Conservation (phyloP, 345 rosid genomes). For the Durio zibethinus region DNA sequence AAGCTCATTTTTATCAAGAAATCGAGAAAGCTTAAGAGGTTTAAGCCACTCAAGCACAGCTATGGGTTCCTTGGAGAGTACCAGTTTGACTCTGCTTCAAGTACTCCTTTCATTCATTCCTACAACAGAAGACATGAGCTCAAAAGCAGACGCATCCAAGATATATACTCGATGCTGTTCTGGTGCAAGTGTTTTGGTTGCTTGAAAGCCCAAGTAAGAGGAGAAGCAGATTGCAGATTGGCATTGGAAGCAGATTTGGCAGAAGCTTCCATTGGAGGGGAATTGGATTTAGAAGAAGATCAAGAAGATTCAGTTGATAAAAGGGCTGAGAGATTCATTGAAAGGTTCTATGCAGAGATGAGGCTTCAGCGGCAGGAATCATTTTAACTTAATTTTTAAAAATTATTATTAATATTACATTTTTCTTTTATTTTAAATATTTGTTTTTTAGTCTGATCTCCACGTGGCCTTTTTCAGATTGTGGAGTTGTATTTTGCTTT, state of each 20-base stretch:
- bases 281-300: slow-evolving; percentile 22
- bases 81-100: slow-evolving; percentile 47
- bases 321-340: slow-evolving; percentile 75
- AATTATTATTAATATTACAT: not conserved
- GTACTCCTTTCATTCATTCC: slow-evolving; percentile 28
- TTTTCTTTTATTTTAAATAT: not conserved
- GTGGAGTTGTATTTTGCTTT: too few species aligned
- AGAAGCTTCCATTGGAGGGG: slow-evolving; percentile 14
- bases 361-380: slow-evolving; percentile 55
- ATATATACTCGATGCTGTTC: slow-evolving; percentile 25
- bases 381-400: not conserved
- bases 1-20: slow-evolving; percentile 25
- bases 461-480: too few species aligned
- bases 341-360: slow-evolving; percentile 59
- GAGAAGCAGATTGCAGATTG: slow-evolving; percentile 15
- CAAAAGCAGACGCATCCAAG: slow-evolving; percentile 3
- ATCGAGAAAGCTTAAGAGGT: slow-evolving; percentile 18
- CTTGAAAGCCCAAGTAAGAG: slow-evolving; percentile 7
- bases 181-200: slow-evolving; percentile 43
- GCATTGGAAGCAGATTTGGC: slow-evolving; percentile 29
- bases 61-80: slow-evolving; percentile 32
- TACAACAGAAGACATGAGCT: slow-evolving; percentile 3
- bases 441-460: not conserved
- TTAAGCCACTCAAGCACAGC: not conserved
- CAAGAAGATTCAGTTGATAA: slow-evolving; percentile 55